phyloP scores from a whole-genome alignment of 306 rosid genomes.

The Oemleria cerasiformis region DNA sequence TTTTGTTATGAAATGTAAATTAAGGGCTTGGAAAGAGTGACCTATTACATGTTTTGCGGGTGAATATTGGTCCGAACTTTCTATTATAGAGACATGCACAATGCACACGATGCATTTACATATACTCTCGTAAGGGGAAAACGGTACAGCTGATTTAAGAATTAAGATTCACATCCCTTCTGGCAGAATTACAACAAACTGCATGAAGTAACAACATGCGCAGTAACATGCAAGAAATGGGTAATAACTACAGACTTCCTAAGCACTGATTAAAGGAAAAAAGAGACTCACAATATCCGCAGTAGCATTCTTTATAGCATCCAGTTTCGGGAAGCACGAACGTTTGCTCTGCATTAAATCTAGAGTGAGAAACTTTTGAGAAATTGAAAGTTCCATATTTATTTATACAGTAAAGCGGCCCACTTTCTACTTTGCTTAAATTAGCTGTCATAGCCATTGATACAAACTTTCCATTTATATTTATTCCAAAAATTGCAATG shows the following conservation, averaged over 20 bases:
- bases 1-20: background rate
- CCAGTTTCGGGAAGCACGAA: conserved; percentile 72
- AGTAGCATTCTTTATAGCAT: conserved; percentile 81
- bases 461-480: background rate
- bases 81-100: background rate
- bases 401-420: background rate
- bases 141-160: background rate
- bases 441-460: background rate
- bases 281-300: conserved; percentile 84
- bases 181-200: background rate
- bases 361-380: conserved; percentile 9
- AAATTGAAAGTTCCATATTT: background rate
- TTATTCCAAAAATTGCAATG: background rate
- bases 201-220: background rate
- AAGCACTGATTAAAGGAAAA: conserved; percentile 12
- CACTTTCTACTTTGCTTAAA: background rate
- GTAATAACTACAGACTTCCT: conserved; percentile 1
- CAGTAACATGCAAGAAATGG: background rate
- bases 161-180: background rate
- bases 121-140: background rate
- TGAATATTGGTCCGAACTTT: background rate
- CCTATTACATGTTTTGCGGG: background rate
- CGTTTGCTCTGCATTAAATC: conserved; percentile 73
- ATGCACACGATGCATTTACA: background rate
- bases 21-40: background rate